Percentiles rank a stretch among this genome's conserved stretches.
Conservation (phyloP, 2,329 filamentous ascomycete genomes). For the Claviceps africana region DNA sequence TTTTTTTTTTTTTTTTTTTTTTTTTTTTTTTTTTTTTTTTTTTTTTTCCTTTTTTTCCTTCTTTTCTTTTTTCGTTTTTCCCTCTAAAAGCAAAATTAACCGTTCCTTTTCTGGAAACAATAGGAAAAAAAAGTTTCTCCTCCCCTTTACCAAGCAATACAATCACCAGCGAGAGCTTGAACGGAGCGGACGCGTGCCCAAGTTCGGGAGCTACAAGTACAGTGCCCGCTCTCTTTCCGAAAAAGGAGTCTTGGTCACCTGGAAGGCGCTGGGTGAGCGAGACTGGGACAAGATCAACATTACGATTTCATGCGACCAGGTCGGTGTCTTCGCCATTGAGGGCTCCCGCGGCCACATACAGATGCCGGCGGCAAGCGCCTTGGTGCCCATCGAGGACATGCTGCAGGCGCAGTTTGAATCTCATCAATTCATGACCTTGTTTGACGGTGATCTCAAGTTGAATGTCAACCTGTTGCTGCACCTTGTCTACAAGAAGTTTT, state of each 20-base stretch:
- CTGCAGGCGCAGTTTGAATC: slow-evolving; percentile 96
- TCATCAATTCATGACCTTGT: slow-evolving; percentile 89
- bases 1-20: too few species aligned
- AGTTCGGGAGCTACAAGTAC: slow-evolving; percentile 97
- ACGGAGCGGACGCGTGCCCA: slow-evolving; percentile 80
- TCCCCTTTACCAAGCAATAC: slow-evolving; percentile 97
- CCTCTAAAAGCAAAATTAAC: too few species aligned
- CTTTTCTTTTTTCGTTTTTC: too few species aligned
- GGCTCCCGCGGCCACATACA: slow-evolving; percentile 86
- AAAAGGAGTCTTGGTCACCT: slow-evolving; percentile 87
- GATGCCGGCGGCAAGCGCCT: slow-evolving; percentile 81
- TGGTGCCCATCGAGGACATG: slow-evolving; percentile 82
- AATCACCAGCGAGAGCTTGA: slow-evolving; percentile 95
- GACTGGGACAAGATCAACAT: slow-evolving; percentile 90
- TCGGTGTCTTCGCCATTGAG: slow-evolving; percentile 87
- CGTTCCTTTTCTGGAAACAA: too few species aligned
- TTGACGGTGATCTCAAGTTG: slow-evolving; percentile 70
- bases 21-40: too few species aligned
- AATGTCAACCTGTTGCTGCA: slow-evolving; percentile 97
- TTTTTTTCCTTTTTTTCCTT: too few species aligned
- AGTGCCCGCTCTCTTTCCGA: slow-evolving; percentile 76
- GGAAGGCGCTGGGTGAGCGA: slow-evolving; percentile 66
- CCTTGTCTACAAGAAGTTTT: slow-evolving; percentile 98
- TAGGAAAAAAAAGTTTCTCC: slow-evolving; percentile 78
- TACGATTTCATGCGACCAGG: slow-evolving; percentile 86